Evolutionary conservation across 805 yeast genomes (phyloP), one percentile per base, ranked within the genome.

Genomic region (Ogataea corticis): DNA sequence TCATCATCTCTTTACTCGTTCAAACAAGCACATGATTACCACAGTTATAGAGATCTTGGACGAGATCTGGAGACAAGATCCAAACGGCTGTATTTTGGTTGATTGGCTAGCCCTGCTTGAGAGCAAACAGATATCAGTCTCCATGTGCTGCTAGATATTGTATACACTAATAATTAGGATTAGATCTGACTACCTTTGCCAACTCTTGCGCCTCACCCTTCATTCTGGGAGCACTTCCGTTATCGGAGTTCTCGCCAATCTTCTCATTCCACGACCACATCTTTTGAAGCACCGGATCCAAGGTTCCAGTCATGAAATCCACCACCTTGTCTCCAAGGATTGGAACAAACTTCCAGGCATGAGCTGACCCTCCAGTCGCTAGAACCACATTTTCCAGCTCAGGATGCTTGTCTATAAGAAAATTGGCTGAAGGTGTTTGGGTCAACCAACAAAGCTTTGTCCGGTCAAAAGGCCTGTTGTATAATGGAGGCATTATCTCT

Each of bases 301-400:
- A 40, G 4, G 27, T 47, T 2, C 53, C 57, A 16, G 45, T 47
- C 34, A 57, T n/a, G 11, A 50, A 47, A 33, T 57, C 62, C 17
- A 59, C 55, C 12, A 57, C 46, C 33, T 59, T 59, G 43, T 59
- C 61, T 27, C 63, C 63, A 12, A 59, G 31, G 25, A 59, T 40
- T 1, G 61, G 58, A 16, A 59, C 61, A 45, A 58, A 57, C 38
- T 59, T 57, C 63, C 62, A 57, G 3, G 55, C 63, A 42, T 59
- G 63, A 2, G 58, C 62, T 9, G 62, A 59, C 15, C 62, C 63
- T 23, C 58, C 59, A 1, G 63, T 59, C 3, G 63, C 61, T 17
- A 59, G 11, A 12, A 57, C 27, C 13, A 59, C 58, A 34, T 55
- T 55, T 32, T 53, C 33, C 30, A 51, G 18, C 10, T 48, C 36